Base-by-base conservation (phyloP, 441 rosid genomes). In the Corymbia citriodora region DNA sequence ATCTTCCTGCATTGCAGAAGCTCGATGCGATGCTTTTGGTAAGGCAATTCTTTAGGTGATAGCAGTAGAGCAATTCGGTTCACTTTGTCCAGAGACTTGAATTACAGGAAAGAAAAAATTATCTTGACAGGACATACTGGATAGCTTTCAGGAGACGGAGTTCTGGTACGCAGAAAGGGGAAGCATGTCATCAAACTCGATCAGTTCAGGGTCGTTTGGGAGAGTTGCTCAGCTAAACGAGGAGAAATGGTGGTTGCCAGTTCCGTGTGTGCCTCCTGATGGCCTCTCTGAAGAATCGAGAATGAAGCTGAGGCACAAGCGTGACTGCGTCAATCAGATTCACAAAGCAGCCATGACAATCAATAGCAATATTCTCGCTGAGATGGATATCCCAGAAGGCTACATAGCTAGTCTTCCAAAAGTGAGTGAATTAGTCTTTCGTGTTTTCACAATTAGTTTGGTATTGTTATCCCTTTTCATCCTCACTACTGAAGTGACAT, bases 211-310 rank as follows among this genome's bases (percentile, higher is more conserved):
- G 89, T 95, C 98, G 14, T 97, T 96, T 86, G 91, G 97, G 12
- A 95, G 94, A 91, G 89, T 95, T 79, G 94, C 94, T 91, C 95
- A 94, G 88, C 91, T 94, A 50, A 94, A 95, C 87, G 96, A 96
- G 65, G 97, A 96, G 92, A 95, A 96, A 92, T 96, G 98, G 98
- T 95, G 98, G 97, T 92, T 96, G 86, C 98, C 97, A 1, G 94
- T 96, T 79, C 98, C 98, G 4, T 96, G 97, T 88, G 95, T 96
- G 87, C 95, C 95, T 85, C 91, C 93, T 16, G 93, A 89, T 49
- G 97, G 98, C 81, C 95, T 96, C 52, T 95, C 98, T 1, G 95
- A 94, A 88, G 94, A 94, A 49, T 93, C 95, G 53, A 93, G 94
- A 91, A 94, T 94, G 90, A 61, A 94, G 52, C 85, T 95, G 93